Evolutionary conservation across 106 monocot species (phyloP).

Genomic region (Iris macrosiphon): DNA sequence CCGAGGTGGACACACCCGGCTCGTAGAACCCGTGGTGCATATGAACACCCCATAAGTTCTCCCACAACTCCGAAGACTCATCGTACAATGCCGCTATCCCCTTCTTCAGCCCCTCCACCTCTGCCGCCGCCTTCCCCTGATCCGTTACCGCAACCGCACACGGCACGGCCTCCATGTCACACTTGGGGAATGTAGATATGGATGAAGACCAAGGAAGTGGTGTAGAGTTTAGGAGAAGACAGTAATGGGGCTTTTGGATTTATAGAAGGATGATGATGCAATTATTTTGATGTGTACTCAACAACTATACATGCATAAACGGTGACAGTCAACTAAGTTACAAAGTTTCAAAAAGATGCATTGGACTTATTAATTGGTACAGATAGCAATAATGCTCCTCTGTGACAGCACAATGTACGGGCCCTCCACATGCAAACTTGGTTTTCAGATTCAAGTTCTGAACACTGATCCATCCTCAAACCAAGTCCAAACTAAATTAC

Average conservation of each 20-base stretch:
- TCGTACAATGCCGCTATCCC: constrained; percentile 89
- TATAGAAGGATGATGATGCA: too few relatives aligned
- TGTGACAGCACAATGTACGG: too few relatives aligned
- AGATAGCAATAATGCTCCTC: too few relatives aligned
- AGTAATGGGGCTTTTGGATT: neutral
- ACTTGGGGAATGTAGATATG: too few relatives aligned
- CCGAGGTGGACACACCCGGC: constrained; percentile 12
- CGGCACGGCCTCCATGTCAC: neutral
- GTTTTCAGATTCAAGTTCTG: too few relatives aligned
- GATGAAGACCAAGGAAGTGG: neutral
- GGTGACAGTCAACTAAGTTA: neutral
- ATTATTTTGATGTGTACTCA: too few relatives aligned
- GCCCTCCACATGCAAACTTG: too few relatives aligned
- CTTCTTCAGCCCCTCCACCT: constrained; percentile 28
- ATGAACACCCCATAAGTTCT: constrained; percentile 82
- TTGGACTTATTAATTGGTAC: too few relatives aligned
- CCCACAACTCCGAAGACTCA: constrained; percentile 86
- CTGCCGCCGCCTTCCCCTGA: neutral
- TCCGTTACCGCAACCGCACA: neutral
- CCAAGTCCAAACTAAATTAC: too few relatives aligned
- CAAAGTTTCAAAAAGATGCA: neutral
- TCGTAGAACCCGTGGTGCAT: constrained; percentile 97
- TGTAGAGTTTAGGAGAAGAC: neutral
- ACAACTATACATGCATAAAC: neutral
- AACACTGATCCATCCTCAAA: too few relatives aligned